Conservation (phyloP, 331 rosid genomes). For the Arachis monticola region DNA sequence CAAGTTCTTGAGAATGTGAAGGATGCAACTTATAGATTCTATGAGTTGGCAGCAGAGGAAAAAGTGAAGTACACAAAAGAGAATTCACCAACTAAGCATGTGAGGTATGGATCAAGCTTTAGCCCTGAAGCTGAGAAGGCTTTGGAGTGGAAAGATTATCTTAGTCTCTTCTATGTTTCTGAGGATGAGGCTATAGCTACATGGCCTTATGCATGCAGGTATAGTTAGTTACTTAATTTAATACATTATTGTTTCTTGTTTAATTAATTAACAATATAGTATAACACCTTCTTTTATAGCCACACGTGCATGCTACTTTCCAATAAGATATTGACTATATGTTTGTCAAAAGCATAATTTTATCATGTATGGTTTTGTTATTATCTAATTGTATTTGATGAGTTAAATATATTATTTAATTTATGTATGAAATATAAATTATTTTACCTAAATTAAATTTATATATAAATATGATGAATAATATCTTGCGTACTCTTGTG, state of each 20-base stretch:
- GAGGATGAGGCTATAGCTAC: conserved; percentile 53
- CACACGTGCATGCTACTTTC: background rate
- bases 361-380: background rate
- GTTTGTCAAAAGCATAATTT: background rate
- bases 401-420: too few species aligned
- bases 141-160: conserved; percentile 68
- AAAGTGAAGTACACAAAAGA: conserved; percentile 53
- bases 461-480: too few species aligned
- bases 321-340: background rate
- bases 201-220: conserved; percentile 67
- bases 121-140: conserved; percentile 57
- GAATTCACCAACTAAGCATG: conserved; percentile 44
- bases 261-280: background rate
- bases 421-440: too few species aligned
- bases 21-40: conserved; percentile 60
- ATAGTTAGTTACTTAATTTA: background rate
- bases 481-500: too few species aligned
- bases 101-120: conserved; percentile 61
- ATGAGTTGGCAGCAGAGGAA: conserved; percentile 47
- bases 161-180: conserved; percentile 57
- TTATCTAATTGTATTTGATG: too few species aligned
- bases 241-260: background rate
- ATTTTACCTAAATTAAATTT: too few species aligned
- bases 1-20: conserved; percentile 49
- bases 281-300: background rate